A percentile compares a stretch with the other conserved stretches of the same genome.
Evolutionary conservation across 306 rosid species (phyloP).

Genomic region (Macrotyloma uniflorum): DNA sequence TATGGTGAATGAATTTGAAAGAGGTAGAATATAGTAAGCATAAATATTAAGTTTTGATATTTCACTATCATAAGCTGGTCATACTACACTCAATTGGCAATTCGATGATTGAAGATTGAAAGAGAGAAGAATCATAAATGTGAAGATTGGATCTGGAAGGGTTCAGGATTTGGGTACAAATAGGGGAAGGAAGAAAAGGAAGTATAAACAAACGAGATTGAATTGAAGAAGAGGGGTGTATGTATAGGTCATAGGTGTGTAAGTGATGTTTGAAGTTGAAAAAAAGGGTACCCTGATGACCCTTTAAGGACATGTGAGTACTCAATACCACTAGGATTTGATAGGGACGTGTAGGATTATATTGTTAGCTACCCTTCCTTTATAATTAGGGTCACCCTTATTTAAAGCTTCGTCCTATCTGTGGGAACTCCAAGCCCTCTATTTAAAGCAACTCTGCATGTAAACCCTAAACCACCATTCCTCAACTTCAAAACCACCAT

Average conservation of each 20-base stretch:
- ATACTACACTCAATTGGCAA: slow-evolving; percentile 19
- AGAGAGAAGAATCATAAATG: slow-evolving; percentile 34
- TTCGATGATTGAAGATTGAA: slow-evolving; percentile 30
- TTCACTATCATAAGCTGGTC: slow-evolving; percentile 21
- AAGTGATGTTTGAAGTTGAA: neutral
- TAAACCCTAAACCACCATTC: neutral
- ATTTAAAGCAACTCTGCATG: neutral
- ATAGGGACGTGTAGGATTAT: slow-evolving; percentile 14
- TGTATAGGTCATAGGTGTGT: neutral
- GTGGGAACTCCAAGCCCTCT: neutral
- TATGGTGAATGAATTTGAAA: neutral
- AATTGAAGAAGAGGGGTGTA: neutral
- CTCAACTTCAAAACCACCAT: no score
- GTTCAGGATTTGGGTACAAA: slow-evolving; percentile 34
- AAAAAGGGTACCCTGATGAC: neutral
- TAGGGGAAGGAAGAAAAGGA: slow-evolving; percentile 41
- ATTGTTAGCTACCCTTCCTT: neutral
- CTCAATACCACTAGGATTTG: slow-evolving; percentile 27
- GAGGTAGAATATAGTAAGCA: no score
- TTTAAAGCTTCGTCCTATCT: slow-evolving; percentile 29
- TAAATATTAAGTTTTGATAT: neutral
- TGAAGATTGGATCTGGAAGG: slow-evolving; percentile 32
- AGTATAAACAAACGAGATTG: slow-evolving; percentile 21
- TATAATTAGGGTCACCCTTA: slow-evolving; percentile 27
- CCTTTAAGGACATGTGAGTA: slow-evolving; percentile 14